Evolutionary conservation across 202 grass and related monocot species (phyloP).

Genomic region (Cymbopogon flexuosus): DNA sequence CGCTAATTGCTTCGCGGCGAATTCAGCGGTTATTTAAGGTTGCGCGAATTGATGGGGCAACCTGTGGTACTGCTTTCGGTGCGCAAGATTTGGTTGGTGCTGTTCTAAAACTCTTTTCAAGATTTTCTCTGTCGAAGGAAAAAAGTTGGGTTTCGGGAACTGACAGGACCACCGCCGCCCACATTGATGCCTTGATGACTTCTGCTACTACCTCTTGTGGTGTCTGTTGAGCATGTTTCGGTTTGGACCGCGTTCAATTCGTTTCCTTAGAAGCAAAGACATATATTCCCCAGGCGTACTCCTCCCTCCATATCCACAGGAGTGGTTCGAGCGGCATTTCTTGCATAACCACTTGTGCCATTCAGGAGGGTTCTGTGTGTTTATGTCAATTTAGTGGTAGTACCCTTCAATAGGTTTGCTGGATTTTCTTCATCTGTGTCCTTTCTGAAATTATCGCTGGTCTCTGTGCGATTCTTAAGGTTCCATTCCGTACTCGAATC

Average conservation of each 20-base stretch:
- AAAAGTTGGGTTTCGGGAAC: neutral
- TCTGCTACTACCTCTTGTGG: constrained; percentile 18
- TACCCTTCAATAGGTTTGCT: neutral
- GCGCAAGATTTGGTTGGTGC: constrained; percentile 33
- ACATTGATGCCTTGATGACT: constrained; percentile 40
- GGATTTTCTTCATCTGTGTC: neutral
- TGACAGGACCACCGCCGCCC: constrained; percentile 26
- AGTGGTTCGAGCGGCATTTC: neutral
- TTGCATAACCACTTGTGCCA: neutral
- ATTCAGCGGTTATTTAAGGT: constrained; percentile 31
- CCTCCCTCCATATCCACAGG: neutral
- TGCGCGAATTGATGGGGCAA: constrained; percentile 22
- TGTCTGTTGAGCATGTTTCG: constrained; percentile 34
- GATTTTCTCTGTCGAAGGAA: neutral
- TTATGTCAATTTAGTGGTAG: neutral
- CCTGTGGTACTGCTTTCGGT: neutral
- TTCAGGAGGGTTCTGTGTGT: neutral
- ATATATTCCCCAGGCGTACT: constrained; percentile 2
- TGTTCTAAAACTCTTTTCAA: neutral
- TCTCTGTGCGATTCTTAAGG: neutral
- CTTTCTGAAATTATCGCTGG: neutral
- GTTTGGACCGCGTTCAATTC: constrained; percentile 42
- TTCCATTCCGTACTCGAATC: neutral
- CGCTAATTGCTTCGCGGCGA: neutral
- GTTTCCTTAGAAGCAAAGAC: constrained; percentile 37